Evolutionary conservation across 1,139 yeast genomes (phyloP).

Genomic region (Lizanozyma gosingica): DNA sequence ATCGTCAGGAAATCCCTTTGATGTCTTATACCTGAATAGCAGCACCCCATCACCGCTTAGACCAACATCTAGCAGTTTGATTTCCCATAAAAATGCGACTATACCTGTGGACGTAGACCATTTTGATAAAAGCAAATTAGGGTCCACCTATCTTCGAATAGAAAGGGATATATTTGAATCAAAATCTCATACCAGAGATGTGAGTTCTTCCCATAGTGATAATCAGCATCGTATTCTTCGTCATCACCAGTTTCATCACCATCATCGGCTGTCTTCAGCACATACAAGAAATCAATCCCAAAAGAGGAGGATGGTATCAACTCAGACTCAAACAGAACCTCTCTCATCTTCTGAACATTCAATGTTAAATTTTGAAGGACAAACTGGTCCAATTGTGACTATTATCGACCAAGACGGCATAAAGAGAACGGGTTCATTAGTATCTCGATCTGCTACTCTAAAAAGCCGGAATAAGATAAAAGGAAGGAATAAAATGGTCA

Average conservation of each 20-base stretch:
- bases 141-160: constrained; percentile 2
- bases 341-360: not conserved
- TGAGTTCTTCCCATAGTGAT: constrained; percentile 15
- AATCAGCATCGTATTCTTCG: too few relatives aligned
- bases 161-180: constrained; percentile 4
- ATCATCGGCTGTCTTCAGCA: too few relatives aligned
- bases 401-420: constrained; percentile 16
- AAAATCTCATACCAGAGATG: constrained; percentile 1
- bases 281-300: too few relatives aligned
- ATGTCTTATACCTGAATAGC: not conserved
- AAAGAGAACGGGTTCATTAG: constrained; percentile 21
- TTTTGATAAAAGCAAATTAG: not conserved
- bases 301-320: not conserved
- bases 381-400: constrained; percentile 14
- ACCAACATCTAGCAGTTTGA: too few relatives aligned
- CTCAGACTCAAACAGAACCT: not conserved
- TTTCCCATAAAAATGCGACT: too few relatives aligned
- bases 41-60: too few relatives aligned
- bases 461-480: constrained; percentile 23
- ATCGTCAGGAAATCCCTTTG: not conserved
- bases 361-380: not conserved
- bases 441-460: constrained; percentile 24
- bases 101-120: not conserved
- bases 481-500: constrained; percentile 22
- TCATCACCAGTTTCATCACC: not conserved